phyloP scores from a whole-genome alignment of 116 monocot species.

The Posidonia oceanica region DNA sequence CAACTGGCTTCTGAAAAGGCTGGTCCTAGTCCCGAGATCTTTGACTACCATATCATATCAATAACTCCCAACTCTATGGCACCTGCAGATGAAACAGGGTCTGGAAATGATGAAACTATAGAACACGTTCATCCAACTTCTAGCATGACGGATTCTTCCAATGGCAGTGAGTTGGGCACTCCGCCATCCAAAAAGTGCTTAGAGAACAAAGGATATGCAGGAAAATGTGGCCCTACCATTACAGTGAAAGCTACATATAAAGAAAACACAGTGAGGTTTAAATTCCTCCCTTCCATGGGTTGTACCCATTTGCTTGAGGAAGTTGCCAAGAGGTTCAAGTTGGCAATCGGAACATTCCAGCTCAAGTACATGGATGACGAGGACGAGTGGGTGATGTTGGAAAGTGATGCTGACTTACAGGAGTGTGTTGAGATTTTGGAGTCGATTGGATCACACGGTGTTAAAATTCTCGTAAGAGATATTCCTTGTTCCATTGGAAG shows the following conservation, averaged over 20 bases:
- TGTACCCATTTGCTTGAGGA: constrained; percentile 46
- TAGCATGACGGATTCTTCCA: constrained; percentile 67
- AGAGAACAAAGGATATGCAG: constrained; percentile 4
- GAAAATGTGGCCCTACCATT: constrained; percentile 8
- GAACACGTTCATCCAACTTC: constrained; percentile 36
- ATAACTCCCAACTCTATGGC: constrained; percentile 11
- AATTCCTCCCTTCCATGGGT: constrained; percentile 42
- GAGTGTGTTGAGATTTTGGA: constrained; percentile 67
- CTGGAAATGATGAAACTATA: constrained; percentile 4
- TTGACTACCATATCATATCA: constrained; percentile 1
- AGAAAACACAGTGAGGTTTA: constrained; percentile 70
- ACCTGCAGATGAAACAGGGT: constrained; percentile 12
- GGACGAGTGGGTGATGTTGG: constrained; percentile 78
- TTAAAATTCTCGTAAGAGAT: constrained; percentile 58
- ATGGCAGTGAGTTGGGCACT: constrained; percentile 49
- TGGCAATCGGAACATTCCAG: constrained; percentile 45
- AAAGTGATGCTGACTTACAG: constrained; percentile 43
- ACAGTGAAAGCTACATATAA: constrained; percentile 75
- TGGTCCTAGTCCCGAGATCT: constrained; percentile 1
- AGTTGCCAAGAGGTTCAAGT: constrained; percentile 49
- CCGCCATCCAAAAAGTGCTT: constrained; percentile 25
- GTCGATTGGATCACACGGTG: constrained; percentile 15
- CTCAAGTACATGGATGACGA: constrained; percentile 87
- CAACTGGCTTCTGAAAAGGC: not conserved
- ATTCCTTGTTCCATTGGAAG: constrained; percentile 19